phyloP scores from a whole-genome alignment of 139 green algal genomes.

The Chlorella vulgaris region DNA sequence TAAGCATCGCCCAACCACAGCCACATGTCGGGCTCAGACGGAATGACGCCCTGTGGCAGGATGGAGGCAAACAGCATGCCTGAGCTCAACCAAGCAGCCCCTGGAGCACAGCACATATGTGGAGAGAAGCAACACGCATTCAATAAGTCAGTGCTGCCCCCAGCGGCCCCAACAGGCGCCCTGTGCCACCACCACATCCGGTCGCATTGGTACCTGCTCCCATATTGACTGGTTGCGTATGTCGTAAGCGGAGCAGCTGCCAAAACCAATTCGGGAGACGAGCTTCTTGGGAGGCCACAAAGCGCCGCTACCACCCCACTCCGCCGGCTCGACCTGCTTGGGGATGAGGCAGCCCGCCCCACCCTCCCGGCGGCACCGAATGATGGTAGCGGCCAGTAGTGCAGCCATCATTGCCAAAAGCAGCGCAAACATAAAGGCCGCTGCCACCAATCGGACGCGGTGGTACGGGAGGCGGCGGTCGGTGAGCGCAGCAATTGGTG shows the following conservation, averaged over 20 bases:
- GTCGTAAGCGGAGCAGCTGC: conserved; percentile 62
- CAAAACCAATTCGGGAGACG: conserved; percentile 55
- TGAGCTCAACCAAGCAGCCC: too few species aligned
- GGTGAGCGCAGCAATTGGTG: too few species aligned
- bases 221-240: conserved; percentile 55
- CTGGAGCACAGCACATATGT: too few species aligned
- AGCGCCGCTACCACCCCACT: not conserved
- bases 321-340: too few species aligned
- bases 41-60: conserved; percentile 49
- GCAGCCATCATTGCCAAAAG: conserved; percentile 6
- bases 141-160: too few species aligned
- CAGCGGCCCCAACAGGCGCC: not conserved
- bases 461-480: not conserved
- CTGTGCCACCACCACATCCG: not conserved
- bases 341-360: conserved; percentile 21
- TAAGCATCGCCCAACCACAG: conserved; percentile 76
- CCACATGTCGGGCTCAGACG: conserved; percentile 63
- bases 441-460: not conserved
- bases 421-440: conserved; percentile 10
- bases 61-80: not conserved
- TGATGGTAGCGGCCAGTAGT: not conserved
- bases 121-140: not conserved
- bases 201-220: conserved; percentile 25
- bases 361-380: conserved; percentile 18
- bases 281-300: conserved; percentile 15